Conservation (phyloP, 164 flowering plant genomes). For the Vitis cinerea region DNA sequence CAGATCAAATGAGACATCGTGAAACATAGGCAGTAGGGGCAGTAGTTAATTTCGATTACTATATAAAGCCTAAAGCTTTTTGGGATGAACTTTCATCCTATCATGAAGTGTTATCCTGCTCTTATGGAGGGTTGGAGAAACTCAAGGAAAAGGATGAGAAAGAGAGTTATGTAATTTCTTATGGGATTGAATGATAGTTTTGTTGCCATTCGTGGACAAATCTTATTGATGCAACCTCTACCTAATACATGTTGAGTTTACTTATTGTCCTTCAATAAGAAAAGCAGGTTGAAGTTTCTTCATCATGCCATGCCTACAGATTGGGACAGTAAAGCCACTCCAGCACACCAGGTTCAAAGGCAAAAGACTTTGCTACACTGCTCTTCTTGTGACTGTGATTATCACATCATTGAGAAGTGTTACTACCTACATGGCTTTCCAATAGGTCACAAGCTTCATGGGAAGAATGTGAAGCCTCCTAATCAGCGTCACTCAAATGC, state of each 20-base stretch:
- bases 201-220: too few relatives aligned
- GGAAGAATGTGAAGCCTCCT: not conserved
- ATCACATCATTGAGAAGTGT: too few relatives aligned
- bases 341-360: not conserved
- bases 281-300: not conserved
- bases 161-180: too few relatives aligned
- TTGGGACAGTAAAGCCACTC: not conserved
- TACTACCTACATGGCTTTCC: too few relatives aligned
- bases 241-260: not conserved
- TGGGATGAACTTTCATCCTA: too few relatives aligned
- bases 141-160: too few relatives aligned
- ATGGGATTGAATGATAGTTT: too few relatives aligned
- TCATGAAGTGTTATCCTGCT: too few relatives aligned
- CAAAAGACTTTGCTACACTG: not conserved
- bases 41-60: too few relatives aligned
- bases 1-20: not conserved
- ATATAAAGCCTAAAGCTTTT: too few relatives aligned
- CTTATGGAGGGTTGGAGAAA: too few relatives aligned
- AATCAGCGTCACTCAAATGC: not conserved
- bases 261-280: not conserved
- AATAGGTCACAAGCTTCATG: constrained; percentile 2
- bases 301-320: not conserved
- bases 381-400: not conserved
- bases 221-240: not conserved
- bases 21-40: too few relatives aligned